phyloP scores from a whole-genome alignment of 1,284 basidiomycete species.

The Trichosporon ovoides region DNA sequence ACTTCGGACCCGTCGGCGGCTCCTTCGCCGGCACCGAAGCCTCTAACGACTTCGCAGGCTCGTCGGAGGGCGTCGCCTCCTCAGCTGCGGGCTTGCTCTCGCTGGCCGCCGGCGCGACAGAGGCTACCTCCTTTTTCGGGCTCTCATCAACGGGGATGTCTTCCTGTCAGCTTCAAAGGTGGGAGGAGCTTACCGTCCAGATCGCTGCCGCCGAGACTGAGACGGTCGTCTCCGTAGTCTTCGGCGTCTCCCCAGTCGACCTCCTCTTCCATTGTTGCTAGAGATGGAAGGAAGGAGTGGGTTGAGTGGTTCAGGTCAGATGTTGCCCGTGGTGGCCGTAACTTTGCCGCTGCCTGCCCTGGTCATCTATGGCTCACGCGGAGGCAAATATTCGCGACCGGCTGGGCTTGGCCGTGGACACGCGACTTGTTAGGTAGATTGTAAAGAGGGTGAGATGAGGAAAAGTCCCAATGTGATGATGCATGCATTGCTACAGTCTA shows the following conservation, averaged over 20 bases:
- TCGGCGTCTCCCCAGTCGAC: conserved; percentile 2
- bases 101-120: too few species aligned
- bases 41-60: not conserved
- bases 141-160: not conserved
- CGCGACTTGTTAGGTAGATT: too few species aligned
- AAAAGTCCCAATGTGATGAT: too few species aligned
- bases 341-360: conserved; percentile 7
- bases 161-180: not conserved
- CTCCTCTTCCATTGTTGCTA: conserved; percentile 2
- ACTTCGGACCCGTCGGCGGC: not conserved
- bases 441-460: too few species aligned
- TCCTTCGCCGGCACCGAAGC: not conserved
- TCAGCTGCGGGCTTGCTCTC: not conserved
- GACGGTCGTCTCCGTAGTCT: not conserved
- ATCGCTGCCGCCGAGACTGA: not conserved
- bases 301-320: not conserved
- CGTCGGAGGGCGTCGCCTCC: not conserved
- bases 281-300: not conserved
- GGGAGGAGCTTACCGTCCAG: not conserved
- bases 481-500: not conserved
- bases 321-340: not conserved
- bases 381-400: not conserved
- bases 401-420: not conserved
- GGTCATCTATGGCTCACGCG: not conserved
- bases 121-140: not conserved